A percentile compares a stretch with the other conserved stretches of the same genome.
Conservation (phyloP, 2,329 filamentous ascomycete genomes). For the Calonectria hawksworthii region DNA sequence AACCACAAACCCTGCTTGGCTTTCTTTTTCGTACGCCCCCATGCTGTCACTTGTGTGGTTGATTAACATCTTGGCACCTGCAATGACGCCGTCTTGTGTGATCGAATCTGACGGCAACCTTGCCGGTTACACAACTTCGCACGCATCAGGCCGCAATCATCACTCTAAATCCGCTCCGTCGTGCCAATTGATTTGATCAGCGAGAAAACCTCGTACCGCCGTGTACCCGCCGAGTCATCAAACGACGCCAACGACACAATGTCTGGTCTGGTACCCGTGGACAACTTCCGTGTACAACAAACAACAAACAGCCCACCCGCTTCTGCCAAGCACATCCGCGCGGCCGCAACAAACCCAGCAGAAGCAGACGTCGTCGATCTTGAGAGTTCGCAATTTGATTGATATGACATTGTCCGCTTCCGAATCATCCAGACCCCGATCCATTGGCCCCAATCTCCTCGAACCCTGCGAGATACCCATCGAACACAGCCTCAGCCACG, state of each 20-base stretch:
- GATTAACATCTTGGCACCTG: background rate
- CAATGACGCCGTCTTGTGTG: background rate
- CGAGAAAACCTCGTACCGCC: background rate
- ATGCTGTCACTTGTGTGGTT: background rate
- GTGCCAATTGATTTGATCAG: background rate
- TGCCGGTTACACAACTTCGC: background rate
- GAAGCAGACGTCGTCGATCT: no score
- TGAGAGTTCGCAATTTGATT: background rate
- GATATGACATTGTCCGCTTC: background rate
- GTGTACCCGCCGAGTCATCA: background rate
- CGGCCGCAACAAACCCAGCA: background rate
- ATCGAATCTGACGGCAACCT: background rate
- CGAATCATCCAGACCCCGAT: background rate
- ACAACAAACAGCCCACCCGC: background rate
- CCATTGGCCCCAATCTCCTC: background rate
- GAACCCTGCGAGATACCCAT: background rate
- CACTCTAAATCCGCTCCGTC: background rate
- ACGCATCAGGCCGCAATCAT: background rate
- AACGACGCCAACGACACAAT: background rate
- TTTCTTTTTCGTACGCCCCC: background rate
- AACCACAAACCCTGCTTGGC: background rate
- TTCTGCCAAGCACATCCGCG: background rate
- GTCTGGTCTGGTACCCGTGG: background rate
- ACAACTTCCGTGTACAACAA: background rate
- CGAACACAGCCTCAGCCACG: constrained; percentile 4